Percentiles rank a stretch among this genome's conserved stretches.
Evolutionary conservation across 129 eudicot genomes (phyloP).

Genomic region (Sambucus nigra): DNA sequence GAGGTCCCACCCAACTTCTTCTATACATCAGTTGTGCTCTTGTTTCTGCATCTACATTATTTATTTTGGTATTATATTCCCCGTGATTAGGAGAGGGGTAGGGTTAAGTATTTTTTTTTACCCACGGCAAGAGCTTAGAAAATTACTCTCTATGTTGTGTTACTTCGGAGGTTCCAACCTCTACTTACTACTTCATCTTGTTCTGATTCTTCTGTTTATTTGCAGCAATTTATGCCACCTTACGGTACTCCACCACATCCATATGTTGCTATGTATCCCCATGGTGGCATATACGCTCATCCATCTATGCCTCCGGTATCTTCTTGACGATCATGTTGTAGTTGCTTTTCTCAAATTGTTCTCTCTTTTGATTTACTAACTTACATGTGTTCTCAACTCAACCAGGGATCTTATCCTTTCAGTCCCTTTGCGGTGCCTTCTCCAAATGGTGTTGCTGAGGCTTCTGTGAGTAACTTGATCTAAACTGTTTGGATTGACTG

Average conservation of each 20-base stretch:
- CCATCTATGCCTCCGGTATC: conserved; percentile 92
- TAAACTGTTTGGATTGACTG: background rate
- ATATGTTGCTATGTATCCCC: conserved; percentile 97
- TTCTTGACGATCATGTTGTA: conserved; percentile 7
- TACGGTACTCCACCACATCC: conserved; percentile 99
- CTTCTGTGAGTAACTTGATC: conserved; percentile 55
- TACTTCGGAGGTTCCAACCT: background rate
- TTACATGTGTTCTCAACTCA: conserved; percentile 7
- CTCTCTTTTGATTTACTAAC: conserved; percentile 12
- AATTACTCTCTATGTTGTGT: background rate
- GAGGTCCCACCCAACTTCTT: no score
- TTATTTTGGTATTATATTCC: no score
- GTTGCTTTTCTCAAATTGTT: conserved; percentile 4
- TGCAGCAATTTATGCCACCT: conserved; percentile 95
- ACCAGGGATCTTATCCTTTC: conserved; percentile 87
- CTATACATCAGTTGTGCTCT: no score
- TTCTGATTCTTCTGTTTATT: conserved; percentile 21
- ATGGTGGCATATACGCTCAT: conserved; percentile 85
- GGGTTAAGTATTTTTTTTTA: no score
- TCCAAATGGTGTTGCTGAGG: conserved; percentile 78
- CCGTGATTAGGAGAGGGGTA: no score
- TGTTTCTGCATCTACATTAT: no score
- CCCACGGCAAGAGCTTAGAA: background rate
- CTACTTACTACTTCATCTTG: background rate
- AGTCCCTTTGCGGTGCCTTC: conserved; percentile 82